Evolutionary conservation across 2,329 filamentous ascomycete species (phyloP).

Genomic region (Hymenoscyphus linearis): DNA sequence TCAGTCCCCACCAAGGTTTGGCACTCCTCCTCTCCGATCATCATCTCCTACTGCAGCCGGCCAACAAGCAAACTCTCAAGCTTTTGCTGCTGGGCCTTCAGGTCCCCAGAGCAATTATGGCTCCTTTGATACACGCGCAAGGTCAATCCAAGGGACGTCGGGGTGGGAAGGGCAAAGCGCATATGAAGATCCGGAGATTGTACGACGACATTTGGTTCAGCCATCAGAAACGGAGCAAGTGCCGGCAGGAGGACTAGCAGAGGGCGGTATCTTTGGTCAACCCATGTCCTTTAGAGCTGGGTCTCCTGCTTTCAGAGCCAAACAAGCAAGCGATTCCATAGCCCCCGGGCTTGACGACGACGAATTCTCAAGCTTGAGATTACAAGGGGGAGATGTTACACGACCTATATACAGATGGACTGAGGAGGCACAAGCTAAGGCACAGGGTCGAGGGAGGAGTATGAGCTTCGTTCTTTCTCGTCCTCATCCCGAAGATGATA

Average conservation of each 20-base stretch:
- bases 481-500: constrained; percentile 73
- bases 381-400: constrained; percentile 93
- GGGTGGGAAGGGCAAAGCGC: constrained; percentile 48
- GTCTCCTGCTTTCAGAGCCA: constrained; percentile 30
- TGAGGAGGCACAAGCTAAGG: constrained; percentile 72
- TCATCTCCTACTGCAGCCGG: constrained; percentile 52
- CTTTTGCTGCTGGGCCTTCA: constrained; percentile 16
- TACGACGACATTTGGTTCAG: constrained; percentile 82
- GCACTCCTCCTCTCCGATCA: constrained; percentile 55
- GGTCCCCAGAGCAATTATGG: constrained; percentile 71
- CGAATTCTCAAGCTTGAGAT: constrained; percentile 86
- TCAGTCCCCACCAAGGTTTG: constrained; percentile 63
- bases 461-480: constrained; percentile 80
- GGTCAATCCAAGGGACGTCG: constrained; percentile 36
- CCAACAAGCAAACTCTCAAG: constrained; percentile 28
- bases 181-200: constrained; percentile 85
- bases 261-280: constrained; percentile 29
- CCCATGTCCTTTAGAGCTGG: constrained; percentile 34
- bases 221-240: constrained; percentile 47
- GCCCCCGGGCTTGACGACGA: constrained; percentile 52
- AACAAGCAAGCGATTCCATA: constrained; percentile 29
- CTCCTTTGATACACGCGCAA: constrained; percentile 70
- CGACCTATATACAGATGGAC: constrained; percentile 96
- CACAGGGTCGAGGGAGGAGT: constrained; percentile 61
- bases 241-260: constrained; percentile 14